phyloP scores from a whole-genome alignment of 805 yeast species.

The Barnettozyma salicaria region DNA sequence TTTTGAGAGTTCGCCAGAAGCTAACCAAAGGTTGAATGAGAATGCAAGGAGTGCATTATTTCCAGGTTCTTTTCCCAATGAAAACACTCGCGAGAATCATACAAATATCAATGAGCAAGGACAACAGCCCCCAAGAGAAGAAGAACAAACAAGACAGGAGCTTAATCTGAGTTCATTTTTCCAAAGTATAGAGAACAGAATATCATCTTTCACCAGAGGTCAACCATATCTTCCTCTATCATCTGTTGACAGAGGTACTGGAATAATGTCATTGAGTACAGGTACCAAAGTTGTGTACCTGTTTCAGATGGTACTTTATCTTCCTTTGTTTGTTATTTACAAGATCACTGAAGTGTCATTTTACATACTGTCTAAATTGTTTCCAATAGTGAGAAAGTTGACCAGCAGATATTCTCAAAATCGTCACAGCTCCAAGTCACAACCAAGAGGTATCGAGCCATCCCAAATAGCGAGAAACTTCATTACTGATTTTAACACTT shows the following conservation, averaged over 20 bases:
- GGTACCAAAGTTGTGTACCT: conserved; percentile 24
- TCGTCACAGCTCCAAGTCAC: conserved; percentile 31
- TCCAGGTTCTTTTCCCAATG: conserved; percentile 22
- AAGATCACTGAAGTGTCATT: conserved; percentile 25
- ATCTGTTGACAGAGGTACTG: conserved; percentile 12
- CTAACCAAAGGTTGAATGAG: conserved; percentile 21
- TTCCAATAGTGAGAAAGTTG: conserved; percentile 34
- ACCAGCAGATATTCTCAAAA: conserved; percentile 33
- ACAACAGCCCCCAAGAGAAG: not conserved
- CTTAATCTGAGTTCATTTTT: not conserved
- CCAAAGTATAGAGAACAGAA: conserved; percentile 18
- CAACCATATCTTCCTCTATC: conserved; percentile 27
- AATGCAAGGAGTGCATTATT: conserved; percentile 12
- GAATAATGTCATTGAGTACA: conserved; percentile 19
- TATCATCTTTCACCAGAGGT: conserved; percentile 18
- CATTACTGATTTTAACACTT: conserved; percentile 46
- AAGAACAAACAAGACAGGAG: not conserved
- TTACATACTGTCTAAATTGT: conserved; percentile 25
- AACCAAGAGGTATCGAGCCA: conserved; percentile 41
- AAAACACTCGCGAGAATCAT: conserved; percentile 4
- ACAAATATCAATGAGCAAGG: conserved; percentile 7
- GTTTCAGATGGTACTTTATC: conserved; percentile 27
- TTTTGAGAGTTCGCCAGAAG: conserved; percentile 22
- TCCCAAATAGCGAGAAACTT: conserved; percentile 47
- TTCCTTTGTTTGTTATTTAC: conserved; percentile 30